Evolutionary conservation across 1,284 basidiomycete genomes (phyloP).

Genomic region (Gymnopus androsaceus): DNA sequence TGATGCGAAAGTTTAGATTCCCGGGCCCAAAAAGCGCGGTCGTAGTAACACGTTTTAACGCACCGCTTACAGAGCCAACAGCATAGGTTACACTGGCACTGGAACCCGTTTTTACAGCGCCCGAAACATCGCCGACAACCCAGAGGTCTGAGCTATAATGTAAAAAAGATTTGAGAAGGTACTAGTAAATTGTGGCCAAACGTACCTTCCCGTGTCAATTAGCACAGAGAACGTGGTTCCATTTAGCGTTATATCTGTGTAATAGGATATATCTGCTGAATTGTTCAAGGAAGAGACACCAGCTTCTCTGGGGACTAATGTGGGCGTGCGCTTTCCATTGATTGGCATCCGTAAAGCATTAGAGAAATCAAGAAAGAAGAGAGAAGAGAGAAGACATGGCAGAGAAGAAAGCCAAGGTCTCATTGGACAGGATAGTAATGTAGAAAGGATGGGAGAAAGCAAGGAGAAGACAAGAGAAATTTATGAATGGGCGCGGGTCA

Average conservation of each 20-base stretch:
- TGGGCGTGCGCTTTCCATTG: not conserved
- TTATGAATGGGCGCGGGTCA: constrained; percentile 1
- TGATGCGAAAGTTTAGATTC: constrained; percentile 20
- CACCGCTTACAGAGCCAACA: constrained; percentile 49
- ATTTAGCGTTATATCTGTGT: constrained; percentile 54
- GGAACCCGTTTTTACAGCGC: constrained; percentile 45
- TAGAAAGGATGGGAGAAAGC: not conserved
- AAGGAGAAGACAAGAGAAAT: not conserved
- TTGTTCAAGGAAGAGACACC: constrained; percentile 21
- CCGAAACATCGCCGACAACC: constrained; percentile 50
- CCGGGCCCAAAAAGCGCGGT: no score
- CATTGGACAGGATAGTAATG: not conserved
- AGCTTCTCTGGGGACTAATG: constrained; percentile 1
- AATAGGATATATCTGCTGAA: constrained; percentile 41
- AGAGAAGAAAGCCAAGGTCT: not conserved
- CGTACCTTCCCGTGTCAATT: constrained; percentile 71
- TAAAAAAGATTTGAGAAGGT: not conserved
- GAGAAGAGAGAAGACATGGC: not conserved
- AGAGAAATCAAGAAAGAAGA: not conserved
- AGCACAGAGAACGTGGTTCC: constrained; percentile 48
- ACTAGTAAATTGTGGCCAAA: not conserved
- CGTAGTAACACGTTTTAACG: constrained; percentile 13
- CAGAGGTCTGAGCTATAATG: constrained; percentile 55
- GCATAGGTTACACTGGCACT: constrained; percentile 51
- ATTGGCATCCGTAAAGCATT: constrained; percentile 2